Conservation (phyloP, 2,329 filamentous ascomycete genomes). For the Apiospora rasikravindrae region DNA sequence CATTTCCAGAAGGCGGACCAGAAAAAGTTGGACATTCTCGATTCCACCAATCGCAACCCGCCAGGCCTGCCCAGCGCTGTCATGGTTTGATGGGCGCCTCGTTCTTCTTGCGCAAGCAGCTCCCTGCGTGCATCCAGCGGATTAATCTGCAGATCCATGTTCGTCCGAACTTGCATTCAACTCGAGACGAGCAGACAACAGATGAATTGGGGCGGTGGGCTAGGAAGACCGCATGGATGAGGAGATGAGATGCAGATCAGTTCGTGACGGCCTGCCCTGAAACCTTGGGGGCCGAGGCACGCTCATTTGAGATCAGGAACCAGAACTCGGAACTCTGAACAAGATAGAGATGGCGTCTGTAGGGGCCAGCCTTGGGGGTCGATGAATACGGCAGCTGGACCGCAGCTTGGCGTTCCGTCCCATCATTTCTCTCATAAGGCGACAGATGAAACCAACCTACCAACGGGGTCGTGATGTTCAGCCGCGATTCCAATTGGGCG, state of each 20-base stretch:
- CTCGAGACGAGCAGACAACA: slow-evolving; percentile 2
- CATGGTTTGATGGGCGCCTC: neutral
- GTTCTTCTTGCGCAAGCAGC: neutral
- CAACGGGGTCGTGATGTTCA: neutral
- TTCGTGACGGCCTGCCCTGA: slow-evolving; percentile 1
- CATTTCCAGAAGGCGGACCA: neutral
- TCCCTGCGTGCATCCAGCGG: neutral
- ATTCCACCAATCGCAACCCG: slow-evolving; percentile 1
- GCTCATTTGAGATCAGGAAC: neutral
- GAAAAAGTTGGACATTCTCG: neutral
- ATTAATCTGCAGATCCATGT: slow-evolving; percentile 12
- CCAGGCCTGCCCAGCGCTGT: neutral
- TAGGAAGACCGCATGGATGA: neutral
- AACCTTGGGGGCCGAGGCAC: neutral
- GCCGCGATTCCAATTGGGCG: neutral
- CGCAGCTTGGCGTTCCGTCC: neutral
- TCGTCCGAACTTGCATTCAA: slow-evolving; percentile 9
- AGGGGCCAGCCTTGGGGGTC: neutral
- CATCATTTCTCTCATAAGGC: neutral
- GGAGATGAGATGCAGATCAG: neutral
- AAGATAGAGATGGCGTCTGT: neutral
- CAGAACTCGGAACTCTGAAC: neutral
- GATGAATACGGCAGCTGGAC: neutral
- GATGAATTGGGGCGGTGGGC: neutral
- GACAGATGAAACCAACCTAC: slow-evolving; percentile 6